These are phyloP conservation scores for Diaporthe aspalathi DNA, from an alignment of 2,329 filamentous ascomycete genomes.

Conservation along the genomic window DNA sequence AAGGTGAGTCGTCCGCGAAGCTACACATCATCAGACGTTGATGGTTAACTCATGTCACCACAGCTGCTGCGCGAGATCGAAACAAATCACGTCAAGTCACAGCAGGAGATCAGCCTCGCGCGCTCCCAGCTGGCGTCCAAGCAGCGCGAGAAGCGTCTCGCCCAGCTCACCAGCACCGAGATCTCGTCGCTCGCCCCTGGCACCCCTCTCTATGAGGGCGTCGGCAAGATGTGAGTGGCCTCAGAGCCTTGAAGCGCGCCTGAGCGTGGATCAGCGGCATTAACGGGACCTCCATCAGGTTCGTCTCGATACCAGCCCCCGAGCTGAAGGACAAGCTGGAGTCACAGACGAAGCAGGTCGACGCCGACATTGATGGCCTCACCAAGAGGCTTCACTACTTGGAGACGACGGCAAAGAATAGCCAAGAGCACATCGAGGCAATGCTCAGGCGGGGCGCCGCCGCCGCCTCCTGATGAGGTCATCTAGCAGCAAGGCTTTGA, in stretches of 20 bases:
- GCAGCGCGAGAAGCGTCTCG: conserved; percentile 87
- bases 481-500: neutral
- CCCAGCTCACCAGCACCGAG: conserved; percentile 88
- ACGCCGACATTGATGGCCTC: conserved; percentile 81
- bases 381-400: conserved; percentile 92
- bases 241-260: too few relatives aligned
- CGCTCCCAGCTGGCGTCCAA: conserved; percentile 86
- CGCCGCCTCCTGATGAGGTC: conserved; percentile 43
- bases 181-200: conserved; percentile 78
- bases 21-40: neutral
- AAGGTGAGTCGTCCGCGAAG: conserved; percentile 71
- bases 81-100: conserved; percentile 84
- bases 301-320: conserved; percentile 80
- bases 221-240: conserved; percentile 88
- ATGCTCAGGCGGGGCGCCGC: conserved; percentile 74
- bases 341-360: conserved; percentile 78
- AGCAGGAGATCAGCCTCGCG: conserved; percentile 91
- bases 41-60: conserved; percentile 19
- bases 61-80: conserved; percentile 95
- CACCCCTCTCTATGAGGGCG: conserved; percentile 90
- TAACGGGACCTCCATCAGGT: conserved; percentile 67
- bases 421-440: conserved; percentile 88
- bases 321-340: conserved; percentile 81
- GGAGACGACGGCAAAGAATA: conserved; percentile 96
- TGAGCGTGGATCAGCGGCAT: neutral